A percentile compares a stretch with the other conserved stretches of the same genome.
phyloP scores from a whole-genome alignment of 352 stramenopile genomes.

The Phytophthora capsici region DNA sequence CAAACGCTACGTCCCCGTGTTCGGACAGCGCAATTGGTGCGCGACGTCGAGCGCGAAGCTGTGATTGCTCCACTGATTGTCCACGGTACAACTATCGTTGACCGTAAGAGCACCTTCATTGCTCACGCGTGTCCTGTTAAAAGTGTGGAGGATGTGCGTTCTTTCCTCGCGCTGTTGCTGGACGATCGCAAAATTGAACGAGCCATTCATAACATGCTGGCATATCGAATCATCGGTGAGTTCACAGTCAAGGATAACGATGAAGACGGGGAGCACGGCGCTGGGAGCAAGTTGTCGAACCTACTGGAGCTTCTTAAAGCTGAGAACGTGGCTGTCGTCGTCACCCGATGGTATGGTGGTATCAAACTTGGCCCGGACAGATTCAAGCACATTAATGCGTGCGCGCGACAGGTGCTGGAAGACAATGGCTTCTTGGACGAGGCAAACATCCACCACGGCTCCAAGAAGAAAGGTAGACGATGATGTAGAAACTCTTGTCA shows the following conservation, averaged over 20 bases:
- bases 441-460: constrained; percentile 27
- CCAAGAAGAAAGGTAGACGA: constrained; percentile 65
- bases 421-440: constrained; percentile 63
- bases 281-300: constrained; percentile 83
- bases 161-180: constrained; percentile 79
- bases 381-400: constrained; percentile 88
- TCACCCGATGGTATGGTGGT: constrained; percentile 87
- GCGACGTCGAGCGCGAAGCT: constrained; percentile 60
- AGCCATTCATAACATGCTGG: constrained; percentile 90
- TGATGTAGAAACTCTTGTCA: constrained; percentile 25
- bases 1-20: constrained; percentile 73
- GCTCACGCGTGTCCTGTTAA: constrained; percentile 67
- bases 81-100: constrained; percentile 67
- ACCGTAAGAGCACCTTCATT: constrained; percentile 89
- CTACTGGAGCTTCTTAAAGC: constrained; percentile 81
- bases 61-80: constrained; percentile 69
- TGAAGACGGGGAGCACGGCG: constrained; percentile 84
- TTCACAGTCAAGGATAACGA: constrained; percentile 88
- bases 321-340: constrained; percentile 84
- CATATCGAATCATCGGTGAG: constrained; percentile 80
- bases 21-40: constrained; percentile 61
- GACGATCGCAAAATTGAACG: constrained; percentile 84
- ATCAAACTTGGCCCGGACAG: constrained; percentile 85
- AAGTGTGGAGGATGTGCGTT: constrained; percentile 77
- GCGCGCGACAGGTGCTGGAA: constrained; percentile 77